Evolutionary conservation across 176 grass and related monocot genomes (phyloP).

Genomic region (Echinochloa phyllopogon): DNA sequence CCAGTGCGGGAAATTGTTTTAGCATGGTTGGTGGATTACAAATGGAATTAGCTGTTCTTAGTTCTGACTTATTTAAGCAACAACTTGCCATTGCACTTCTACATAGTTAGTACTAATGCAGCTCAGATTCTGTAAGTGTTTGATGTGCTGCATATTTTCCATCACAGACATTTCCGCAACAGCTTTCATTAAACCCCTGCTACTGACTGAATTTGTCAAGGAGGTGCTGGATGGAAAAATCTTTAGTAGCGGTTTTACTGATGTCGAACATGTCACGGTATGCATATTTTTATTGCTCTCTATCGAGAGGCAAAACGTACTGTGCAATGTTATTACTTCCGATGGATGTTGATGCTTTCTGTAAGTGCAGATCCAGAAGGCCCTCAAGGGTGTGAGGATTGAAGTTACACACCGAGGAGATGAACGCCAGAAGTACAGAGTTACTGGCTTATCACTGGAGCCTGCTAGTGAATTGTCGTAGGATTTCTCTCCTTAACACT

Average conservation of each 20-base stretch:
- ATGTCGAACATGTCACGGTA: conserved; percentile 41
- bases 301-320: not conserved
- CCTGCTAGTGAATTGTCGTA: conserved; percentile 46
- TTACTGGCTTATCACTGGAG: conserved; percentile 32
- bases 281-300: not conserved
- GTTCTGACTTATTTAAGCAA: too few relatives aligned
- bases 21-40: too few relatives aligned
- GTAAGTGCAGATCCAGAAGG: conserved; percentile 50
- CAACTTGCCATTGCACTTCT: not conserved
- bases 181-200: conserved; percentile 47
- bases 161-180: conserved; percentile 61
- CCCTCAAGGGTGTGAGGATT: conserved; percentile 55
- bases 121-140: not conserved
- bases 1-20: too few relatives aligned
- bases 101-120: not conserved
- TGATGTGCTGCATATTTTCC: not conserved
- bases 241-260: too few relatives aligned
- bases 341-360: not conserved
- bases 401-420: conserved; percentile 55
- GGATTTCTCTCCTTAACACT: not conserved
- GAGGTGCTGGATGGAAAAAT: conserved; percentile 15
- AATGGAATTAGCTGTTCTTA: too few relatives aligned
- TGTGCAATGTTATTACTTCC: not conserved
- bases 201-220: conserved; percentile 45
- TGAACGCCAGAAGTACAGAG: conserved; percentile 35